Base-by-base conservation (phyloP, 1,284 basidiomycete species). In the Apiotrichum laibachii region DNA sequence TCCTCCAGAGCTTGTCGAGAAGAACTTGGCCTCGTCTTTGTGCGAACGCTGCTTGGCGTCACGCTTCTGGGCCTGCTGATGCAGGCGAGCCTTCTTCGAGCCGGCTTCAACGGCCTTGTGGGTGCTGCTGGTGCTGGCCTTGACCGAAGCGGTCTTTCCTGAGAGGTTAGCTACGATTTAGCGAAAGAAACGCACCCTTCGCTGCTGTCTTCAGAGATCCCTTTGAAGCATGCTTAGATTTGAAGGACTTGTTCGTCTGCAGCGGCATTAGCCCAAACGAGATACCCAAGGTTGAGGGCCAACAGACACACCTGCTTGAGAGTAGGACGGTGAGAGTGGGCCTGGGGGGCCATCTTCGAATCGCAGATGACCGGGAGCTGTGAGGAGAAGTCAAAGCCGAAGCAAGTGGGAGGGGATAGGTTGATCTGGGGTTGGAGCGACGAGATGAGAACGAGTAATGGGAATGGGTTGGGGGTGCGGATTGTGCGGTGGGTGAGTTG, bases 191-290 rank as follows among this genome's bases (percentile, higher is more conserved):
- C 77, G 48, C 40, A 87, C 91, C 91, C 81, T 93, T 94, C 16
- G 89, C 85, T 44, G 84, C 83, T 46, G 90, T 87, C 74, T 89
- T 92, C 48, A 92, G 72, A 0, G 87, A 83, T 10, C 66, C 85
- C 77, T 95, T 94, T 6, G 89, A 85, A 0, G 91, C 84, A 81
- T 96, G 91, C 72, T 86, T 88, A 1, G 89, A 90, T 75, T 94
- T 94, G 83, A 90, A 95, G 1, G 83, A 65, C 75, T 96, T 96
- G 77, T 96, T 95, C 81, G 85, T 81, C 89, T 92, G 55, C 3
- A 50, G 8, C 46, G 15, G 37, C 11, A 21, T 51, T 7, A 56
- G 21, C 7, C 26, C 26, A 45, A 34, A 5, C 12, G 43, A 44
- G n/a, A 11, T 19, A 5, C 26, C 26, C 37, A 19, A 35, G 19